phyloP scores from a whole-genome alignment of 1,284 basidiomycete genomes.

The Moesziomyces sp. region DNA sequence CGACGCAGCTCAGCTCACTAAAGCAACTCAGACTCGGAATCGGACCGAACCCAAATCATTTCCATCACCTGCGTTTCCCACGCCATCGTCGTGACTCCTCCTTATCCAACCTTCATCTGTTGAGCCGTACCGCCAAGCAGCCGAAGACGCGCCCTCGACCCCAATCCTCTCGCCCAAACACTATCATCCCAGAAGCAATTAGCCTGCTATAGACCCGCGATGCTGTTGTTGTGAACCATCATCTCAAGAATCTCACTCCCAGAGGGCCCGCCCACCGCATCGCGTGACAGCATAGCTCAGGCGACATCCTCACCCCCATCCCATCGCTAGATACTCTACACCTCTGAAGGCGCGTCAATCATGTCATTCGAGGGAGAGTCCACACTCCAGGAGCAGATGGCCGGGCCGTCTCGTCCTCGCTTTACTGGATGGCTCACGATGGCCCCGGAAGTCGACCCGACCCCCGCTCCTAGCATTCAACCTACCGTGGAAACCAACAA shows the following conservation, averaged over 20 bases:
- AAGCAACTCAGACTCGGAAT: background rate
- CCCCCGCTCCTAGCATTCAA: conserved; percentile 5
- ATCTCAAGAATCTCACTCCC: background rate
- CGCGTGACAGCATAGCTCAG: background rate
- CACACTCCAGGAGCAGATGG: conserved; percentile 39
- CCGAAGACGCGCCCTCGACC: background rate
- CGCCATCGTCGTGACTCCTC: background rate
- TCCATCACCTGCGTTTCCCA: background rate
- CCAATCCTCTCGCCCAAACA: background rate
- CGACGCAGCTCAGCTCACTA: no score
- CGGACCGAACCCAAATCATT: background rate
- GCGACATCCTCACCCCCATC: background rate
- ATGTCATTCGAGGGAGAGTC: conserved; percentile 25
- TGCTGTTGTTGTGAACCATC: background rate
- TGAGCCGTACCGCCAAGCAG: background rate
- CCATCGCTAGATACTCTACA: background rate
- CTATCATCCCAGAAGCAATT: no score
- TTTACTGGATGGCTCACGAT: conserved; percentile 60
- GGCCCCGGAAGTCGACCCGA: conserved; percentile 48
- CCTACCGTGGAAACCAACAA: background rate
- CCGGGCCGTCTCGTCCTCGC: conserved; percentile 35
- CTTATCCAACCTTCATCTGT: background rate
- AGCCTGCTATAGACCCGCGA: background rate
- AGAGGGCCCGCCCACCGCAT: background rate
- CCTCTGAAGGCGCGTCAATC: background rate